Percentiles rank a stretch among this genome's conserved stretches.
Evolutionary conservation across 2,329 filamentous ascomycete species (phyloP).

Genomic region (Pseudogymnoascus sp.): DNA sequence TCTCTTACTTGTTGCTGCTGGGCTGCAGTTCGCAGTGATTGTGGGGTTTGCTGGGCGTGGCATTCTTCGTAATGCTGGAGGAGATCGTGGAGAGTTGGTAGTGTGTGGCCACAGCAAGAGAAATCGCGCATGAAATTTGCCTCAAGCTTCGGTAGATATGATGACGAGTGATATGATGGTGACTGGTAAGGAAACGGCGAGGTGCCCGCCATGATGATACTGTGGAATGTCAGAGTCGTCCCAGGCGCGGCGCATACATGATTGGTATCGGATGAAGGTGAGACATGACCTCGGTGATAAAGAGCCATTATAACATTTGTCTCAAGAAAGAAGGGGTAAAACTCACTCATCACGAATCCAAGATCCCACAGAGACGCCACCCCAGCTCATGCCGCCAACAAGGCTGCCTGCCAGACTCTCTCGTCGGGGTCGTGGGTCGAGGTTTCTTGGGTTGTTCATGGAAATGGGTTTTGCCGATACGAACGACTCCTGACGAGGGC

Average conservation of each 20-base stretch:
- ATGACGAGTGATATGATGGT: constrained; percentile 93
- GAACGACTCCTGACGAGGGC: constrained; percentile 53
- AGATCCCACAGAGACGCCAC: constrained; percentile 88
- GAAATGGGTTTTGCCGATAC: constrained; percentile 58
- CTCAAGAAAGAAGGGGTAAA: constrained; percentile 12
- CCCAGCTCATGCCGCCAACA: constrained; percentile 89
- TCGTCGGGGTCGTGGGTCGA: constrained; percentile 47
- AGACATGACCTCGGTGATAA: constrained; percentile 3
- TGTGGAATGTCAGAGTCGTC: constrained; percentile 34
- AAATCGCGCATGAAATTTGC: constrained; percentile 98
- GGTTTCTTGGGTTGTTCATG: constrained; percentile 52
- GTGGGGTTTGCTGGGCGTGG: constrained; percentile 63
- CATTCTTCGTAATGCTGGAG: constrained; percentile 94
- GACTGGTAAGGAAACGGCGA: constrained; percentile 87
- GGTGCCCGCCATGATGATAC: constrained; percentile 90
- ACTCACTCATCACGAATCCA: constrained; percentile 98
- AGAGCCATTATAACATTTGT: constrained; percentile 4
- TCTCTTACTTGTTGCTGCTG: constrained; percentile 34
- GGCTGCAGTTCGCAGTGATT: constrained; percentile 35
- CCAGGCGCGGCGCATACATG: neutral
- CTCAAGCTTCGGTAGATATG: constrained; percentile 91
- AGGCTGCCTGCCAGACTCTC: constrained; percentile 56
- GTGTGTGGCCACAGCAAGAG: constrained; percentile 80
- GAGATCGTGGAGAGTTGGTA: constrained; percentile 87
- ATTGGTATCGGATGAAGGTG: constrained; percentile 6